A percentile compares a stretch with the other conserved stretches of the same genome.
Conservation (phyloP, 169 alveolate genomes). For the Cryptosporidium bovis region DNA sequence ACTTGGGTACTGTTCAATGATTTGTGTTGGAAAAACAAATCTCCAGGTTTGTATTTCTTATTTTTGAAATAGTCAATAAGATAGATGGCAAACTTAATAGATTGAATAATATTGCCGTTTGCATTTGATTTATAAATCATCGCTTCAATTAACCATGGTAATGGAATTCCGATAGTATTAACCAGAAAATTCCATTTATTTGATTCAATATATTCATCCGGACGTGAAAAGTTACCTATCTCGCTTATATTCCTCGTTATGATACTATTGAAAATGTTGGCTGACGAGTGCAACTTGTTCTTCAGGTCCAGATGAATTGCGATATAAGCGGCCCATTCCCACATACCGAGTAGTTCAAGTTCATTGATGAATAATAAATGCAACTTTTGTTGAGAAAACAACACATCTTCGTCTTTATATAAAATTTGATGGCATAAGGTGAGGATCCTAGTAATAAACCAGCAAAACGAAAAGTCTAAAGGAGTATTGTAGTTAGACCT, state of each 20-base stretch:
- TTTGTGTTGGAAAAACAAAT: slow-evolving; percentile 21
- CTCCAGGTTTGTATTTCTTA: slow-evolving; percentile 6
- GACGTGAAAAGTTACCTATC: not conserved
- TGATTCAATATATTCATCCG: slow-evolving; percentile 15
- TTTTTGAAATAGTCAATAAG: slow-evolving; percentile 5
- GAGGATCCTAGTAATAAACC: slow-evolving; percentile 27
- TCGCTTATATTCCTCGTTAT: slow-evolving; percentile 46
- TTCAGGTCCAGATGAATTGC: slow-evolving; percentile 4
- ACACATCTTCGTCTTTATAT: not conserved
- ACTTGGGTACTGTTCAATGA: not conserved
- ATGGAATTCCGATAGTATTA: slow-evolving; percentile 15
- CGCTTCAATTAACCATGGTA: slow-evolving; percentile 46
- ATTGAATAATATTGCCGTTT: slow-evolving; percentile 11
- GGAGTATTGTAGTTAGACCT: not conserved
- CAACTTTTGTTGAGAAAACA: slow-evolving; percentile 11
- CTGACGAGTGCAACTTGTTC: not conserved
- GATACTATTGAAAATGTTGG: not conserved
- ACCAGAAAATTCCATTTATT: slow-evolving; percentile 35
- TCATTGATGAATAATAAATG: slow-evolving; percentile 24
- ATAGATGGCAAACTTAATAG: slow-evolving; percentile 16
- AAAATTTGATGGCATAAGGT: not conserved
- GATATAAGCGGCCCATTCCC: slow-evolving; percentile 66
- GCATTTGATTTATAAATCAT: slow-evolving; percentile 32
- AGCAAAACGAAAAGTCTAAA: slow-evolving; percentile 2
- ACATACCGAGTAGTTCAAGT: slow-evolving; percentile 39